phyloP scores from a whole-genome alignment of 352 stramenopile species.

The Lagenidium giganteum region DNA sequence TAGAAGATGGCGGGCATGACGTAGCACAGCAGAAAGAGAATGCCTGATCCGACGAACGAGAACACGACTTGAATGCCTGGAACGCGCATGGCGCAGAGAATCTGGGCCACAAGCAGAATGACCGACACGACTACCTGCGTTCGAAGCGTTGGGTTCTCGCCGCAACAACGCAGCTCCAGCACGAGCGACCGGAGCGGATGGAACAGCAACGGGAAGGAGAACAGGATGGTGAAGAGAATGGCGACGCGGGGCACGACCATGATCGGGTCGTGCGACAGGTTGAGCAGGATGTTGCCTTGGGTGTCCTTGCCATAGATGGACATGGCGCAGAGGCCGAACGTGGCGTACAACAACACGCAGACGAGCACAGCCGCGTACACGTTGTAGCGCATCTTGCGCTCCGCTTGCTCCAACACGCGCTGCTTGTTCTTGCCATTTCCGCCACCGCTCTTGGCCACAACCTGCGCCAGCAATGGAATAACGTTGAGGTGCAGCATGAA shows the following conservation, averaged over 20 bases:
- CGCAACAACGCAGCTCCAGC: conserved; percentile 32
- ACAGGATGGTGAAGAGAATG: conserved; percentile 51
- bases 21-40: conserved; percentile 59
- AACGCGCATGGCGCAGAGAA: conserved; percentile 46
- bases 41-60: conserved; percentile 57
- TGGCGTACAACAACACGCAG: conserved; percentile 45
- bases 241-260: conserved; percentile 52
- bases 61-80: conserved; percentile 65
- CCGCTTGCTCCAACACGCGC: conserved; percentile 15
- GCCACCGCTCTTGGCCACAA: conserved; percentile 21
- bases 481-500: conserved; percentile 74
- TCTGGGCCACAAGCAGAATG: conserved; percentile 33
- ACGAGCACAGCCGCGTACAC: conserved; percentile 28
- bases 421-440: conserved; percentile 1
- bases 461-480: conserved; percentile 47
- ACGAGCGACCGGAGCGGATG: conserved; percentile 49
- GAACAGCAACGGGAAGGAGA: conserved; percentile 62
- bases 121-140: conserved; percentile 34
- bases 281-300: conserved; percentile 61
- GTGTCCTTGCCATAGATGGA: conserved; percentile 45
- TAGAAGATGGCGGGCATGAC: conserved; percentile 52
- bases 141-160: conserved; percentile 6
- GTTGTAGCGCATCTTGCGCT: conserved; percentile 31
- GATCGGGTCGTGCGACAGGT: conserved; percentile 49
- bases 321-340: conserved; percentile 40